A percentile compares a stretch with the other conserved stretches of the same genome.
These are phyloP conservation scores for Trametes sp. DNA, from an alignment of 1,284 basidiomycete genomes.

Conservation along the genomic window DNA sequence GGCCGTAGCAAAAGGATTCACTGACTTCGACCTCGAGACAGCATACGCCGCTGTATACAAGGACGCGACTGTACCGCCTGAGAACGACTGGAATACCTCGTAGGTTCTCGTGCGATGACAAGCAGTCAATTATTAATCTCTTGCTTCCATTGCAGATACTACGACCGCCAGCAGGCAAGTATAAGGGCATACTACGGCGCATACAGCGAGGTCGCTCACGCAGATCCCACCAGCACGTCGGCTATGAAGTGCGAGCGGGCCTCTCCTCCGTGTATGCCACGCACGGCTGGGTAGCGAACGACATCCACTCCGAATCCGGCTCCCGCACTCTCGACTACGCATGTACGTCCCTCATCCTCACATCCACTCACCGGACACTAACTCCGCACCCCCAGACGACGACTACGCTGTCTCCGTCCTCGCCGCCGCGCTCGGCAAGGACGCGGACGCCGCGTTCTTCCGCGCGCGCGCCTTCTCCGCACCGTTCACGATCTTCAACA, in stretches of 20 bases:
- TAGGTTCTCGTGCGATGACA: conserved; percentile 37
- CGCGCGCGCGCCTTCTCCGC: conserved; percentile 61
- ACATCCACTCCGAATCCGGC: conserved; percentile 81
- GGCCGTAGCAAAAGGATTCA: conserved; percentile 72
- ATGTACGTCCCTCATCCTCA: conserved; percentile 52
- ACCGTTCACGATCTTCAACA: conserved; percentile 75
- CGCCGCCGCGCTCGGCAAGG: conserved; percentile 59
- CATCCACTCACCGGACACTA: background rate
- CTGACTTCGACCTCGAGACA: conserved; percentile 66
- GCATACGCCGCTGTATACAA: conserved; percentile 83
- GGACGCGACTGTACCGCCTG: conserved; percentile 74
- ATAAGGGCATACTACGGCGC: background rate
- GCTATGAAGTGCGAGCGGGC: conserved; percentile 84
- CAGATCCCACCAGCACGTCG: conserved; percentile 61
- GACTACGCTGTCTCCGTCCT: conserved; percentile 78
- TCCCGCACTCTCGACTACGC: conserved; percentile 83
- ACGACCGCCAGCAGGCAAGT: conserved; percentile 75
- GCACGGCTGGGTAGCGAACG: conserved; percentile 81
- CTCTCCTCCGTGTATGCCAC: conserved; percentile 72
- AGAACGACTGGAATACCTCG: conserved; percentile 64
- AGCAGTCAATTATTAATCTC: too few species aligned
- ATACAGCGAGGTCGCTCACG: background rate
- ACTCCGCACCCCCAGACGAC: conserved; percentile 62
- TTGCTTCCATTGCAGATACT: conserved; percentile 48
- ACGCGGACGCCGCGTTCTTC: conserved; percentile 59